A percentile compares a stretch with the other conserved stretches of the same genome.
Conservation (phyloP, 305 asterid genomes). For the Fraxinus xanthoxyloides region DNA sequence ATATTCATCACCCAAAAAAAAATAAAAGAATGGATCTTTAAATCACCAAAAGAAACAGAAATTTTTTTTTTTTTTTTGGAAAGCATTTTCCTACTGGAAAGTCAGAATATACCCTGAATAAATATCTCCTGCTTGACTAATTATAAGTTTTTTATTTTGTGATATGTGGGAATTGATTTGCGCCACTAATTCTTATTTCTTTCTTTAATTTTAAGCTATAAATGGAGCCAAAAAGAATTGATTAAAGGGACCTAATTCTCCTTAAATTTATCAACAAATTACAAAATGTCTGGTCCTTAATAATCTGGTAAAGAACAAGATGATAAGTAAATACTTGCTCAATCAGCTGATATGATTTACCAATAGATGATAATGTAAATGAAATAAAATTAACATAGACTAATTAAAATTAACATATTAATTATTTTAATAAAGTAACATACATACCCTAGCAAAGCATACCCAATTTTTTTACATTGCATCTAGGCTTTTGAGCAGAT, state of each 20-base stretch:
- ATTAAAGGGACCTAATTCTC: not conserved
- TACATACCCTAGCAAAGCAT: not conserved
- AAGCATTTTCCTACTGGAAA: not conserved
- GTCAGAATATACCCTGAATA: not conserved
- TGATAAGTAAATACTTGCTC: not conserved
- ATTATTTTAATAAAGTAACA: not conserved
- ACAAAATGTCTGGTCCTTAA: not conserved
- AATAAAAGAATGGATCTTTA: not conserved
- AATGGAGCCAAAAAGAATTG: not conserved
- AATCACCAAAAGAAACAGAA: not conserved
- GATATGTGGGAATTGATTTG: not conserved
- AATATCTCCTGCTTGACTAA: conserved; percentile 1
- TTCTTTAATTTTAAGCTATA: not conserved
- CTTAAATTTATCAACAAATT: not conserved
- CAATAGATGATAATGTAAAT: not conserved
- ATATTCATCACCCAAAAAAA: too few species aligned
- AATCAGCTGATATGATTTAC: not conserved
- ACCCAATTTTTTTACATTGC: conserved; percentile 19
- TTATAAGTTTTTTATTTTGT: not conserved
- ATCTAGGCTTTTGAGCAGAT: conserved; percentile 24
- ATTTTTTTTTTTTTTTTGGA: too few species aligned
- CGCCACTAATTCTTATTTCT: not conserved
- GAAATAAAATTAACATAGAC: not conserved
- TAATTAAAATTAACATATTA: not conserved
- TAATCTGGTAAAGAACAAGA: not conserved